These are phyloP conservation scores for Alnus glutinosa DNA, from an alignment of 306 rosid genomes.

Conservation along the genomic window DNA sequence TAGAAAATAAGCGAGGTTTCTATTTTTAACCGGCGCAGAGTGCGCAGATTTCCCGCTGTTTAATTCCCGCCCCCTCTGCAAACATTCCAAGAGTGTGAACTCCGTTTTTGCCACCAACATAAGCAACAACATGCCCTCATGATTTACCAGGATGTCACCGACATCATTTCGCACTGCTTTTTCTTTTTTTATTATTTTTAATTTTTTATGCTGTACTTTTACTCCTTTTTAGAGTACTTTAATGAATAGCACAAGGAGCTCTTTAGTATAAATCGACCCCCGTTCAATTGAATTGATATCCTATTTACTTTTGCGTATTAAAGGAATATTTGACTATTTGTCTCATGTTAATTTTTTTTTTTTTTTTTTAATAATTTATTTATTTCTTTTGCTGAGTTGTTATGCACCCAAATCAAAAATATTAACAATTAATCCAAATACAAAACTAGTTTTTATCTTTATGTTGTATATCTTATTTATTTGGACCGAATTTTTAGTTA, in stretches of 20 bases:
- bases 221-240: slow-evolving; percentile 21
- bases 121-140: slow-evolving; percentile 25
- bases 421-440: too few relatives aligned
- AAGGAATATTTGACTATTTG: neutral
- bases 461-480: neutral
- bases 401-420: neutral
- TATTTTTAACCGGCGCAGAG: slow-evolving; percentile 27
- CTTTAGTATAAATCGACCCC: neutral
- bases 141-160: slow-evolving; percentile 26
- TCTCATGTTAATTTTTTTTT: too few relatives aligned
- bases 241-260: neutral
- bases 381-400: neutral
- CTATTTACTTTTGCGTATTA: neutral
- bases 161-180: slow-evolving; percentile 30
- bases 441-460: too few relatives aligned
- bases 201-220: neutral
- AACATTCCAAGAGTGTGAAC: slow-evolving; percentile 46
- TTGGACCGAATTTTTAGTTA: neutral
- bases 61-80: slow-evolving; percentile 26
- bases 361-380: neutral
- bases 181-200: neutral
- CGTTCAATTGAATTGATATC: too few relatives aligned
- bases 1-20: neutral
- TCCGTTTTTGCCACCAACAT: neutral
- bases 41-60: slow-evolving; percentile 29